A percentile compares a stretch with the other conserved stretches of the same genome.
Evolutionary conservation across 345 rosid genomes (phyloP).

Genomic region (Turritis glabra): DNA sequence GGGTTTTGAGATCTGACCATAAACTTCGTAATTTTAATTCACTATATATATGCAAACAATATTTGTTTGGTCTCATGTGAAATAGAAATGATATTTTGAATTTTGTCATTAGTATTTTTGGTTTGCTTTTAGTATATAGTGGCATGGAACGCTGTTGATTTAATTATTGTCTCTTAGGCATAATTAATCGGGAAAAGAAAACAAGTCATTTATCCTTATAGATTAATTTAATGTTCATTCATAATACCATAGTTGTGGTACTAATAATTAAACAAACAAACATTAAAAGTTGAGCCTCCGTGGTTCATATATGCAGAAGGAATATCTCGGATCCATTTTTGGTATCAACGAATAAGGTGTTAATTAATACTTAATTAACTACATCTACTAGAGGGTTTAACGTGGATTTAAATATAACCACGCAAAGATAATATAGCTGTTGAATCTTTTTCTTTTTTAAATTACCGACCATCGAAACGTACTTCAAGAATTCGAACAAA

Average conservation of each 20-base stretch:
- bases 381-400: slow-evolving; percentile 19
- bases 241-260: slow-evolving; percentile 17
- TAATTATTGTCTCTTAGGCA: neutral
- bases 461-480: slow-evolving; percentile 32
- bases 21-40: neutral
- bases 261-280: slow-evolving; percentile 13
- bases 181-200: slow-evolving; percentile 30
- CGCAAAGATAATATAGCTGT: slow-evolving; percentile 18
- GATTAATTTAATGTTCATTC: slow-evolving; percentile 10
- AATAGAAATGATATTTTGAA: neutral
- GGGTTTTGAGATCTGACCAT: neutral
- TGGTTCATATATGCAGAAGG: slow-evolving; percentile 45
- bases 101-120: neutral
- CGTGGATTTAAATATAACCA: slow-evolving; percentile 24
- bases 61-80: neutral
- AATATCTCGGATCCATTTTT: slow-evolving; percentile 42
- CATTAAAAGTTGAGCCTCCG: slow-evolving; percentile 44
- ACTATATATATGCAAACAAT: too few species aligned
- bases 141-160: neutral
- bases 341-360: slow-evolving; percentile 31
- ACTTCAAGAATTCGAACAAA: slow-evolving; percentile 35
- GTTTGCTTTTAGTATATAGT: neutral
- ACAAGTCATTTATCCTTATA: slow-evolving; percentile 15
- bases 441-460: neutral
- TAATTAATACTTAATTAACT: slow-evolving; percentile 13